Conservation (phyloP, 257 asterid genomes). For the Penstemon barbatus region DNA sequence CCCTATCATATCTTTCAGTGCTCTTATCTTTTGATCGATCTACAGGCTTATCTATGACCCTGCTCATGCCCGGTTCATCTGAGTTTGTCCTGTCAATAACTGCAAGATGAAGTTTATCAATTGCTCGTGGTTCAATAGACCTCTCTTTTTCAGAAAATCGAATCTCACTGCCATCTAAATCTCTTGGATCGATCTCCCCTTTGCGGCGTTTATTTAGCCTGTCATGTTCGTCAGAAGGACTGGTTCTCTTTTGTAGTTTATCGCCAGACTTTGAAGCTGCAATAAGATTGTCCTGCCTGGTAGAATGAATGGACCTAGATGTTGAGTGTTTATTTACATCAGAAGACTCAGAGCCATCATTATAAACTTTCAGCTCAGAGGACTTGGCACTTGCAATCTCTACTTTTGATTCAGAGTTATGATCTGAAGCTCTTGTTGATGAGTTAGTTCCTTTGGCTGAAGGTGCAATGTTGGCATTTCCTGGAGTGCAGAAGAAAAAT, state of each 20-base stretch:
- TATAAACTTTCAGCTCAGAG: constrained; percentile 55
- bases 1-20: constrained; percentile 82
- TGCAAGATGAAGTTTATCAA: constrained; percentile 52
- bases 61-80: constrained; percentile 59
- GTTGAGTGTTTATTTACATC: constrained; percentile 57
- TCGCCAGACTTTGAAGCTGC: constrained; percentile 56
- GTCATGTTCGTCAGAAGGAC: constrained; percentile 85
- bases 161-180: constrained; percentile 57
- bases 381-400: constrained; percentile 49
- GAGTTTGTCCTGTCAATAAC: constrained; percentile 56
- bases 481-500: constrained; percentile 51
- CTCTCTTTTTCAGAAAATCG: constrained; percentile 79
- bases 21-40: constrained; percentile 85
- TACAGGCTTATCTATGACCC: constrained; percentile 54
- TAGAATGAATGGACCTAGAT: constrained; percentile 71
- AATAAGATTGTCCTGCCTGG: constrained; percentile 60
- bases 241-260: constrained; percentile 75
- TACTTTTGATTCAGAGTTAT: constrained; percentile 49
- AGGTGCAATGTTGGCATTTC: constrained; percentile 48
- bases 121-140: constrained; percentile 48
- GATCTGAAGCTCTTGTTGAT: constrained; percentile 53
- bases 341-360: constrained; percentile 57
- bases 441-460: constrained; percentile 53
- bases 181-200: constrained; percentile 75
- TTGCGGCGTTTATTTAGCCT: constrained; percentile 83